Evolutionary conservation across 192 early-diverging fungal genomes (phyloP).

Genomic region (Gonapodya prolifera): DNA sequence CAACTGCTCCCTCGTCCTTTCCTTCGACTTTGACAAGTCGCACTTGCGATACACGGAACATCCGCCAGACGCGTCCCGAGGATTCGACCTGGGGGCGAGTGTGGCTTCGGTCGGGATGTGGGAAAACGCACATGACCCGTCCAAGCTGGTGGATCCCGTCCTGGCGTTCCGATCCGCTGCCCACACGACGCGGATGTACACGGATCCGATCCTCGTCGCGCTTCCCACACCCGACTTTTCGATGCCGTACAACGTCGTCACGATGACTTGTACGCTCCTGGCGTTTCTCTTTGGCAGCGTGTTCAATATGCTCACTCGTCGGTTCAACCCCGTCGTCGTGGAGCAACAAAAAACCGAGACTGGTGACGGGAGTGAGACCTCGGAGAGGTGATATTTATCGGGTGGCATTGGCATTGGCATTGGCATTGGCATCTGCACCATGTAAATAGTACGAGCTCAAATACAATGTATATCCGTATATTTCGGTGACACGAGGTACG

Average conservation of each 20-base stretch:
- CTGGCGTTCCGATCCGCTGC: neutral
- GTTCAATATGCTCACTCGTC: slow-evolving; percentile 53
- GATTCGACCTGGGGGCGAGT: slow-evolving; percentile 68
- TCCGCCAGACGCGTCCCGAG: slow-evolving; percentile 89
- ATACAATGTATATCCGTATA: too few species aligned
- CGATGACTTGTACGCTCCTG: slow-evolving; percentile 88
- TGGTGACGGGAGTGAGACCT: neutral
- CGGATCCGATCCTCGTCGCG: slow-evolving; percentile 72
- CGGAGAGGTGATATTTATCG: neutral
- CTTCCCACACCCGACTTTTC: slow-evolving; percentile 95
- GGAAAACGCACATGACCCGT: neutral
- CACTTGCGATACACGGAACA: slow-evolving; percentile 94
- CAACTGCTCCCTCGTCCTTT: slow-evolving; percentile 48
- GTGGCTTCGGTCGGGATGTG: slow-evolving; percentile 9
- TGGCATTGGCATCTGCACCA: too few species aligned
- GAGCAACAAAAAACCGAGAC: neutral
- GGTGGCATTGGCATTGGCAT: neutral
- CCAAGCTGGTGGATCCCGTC: slow-evolving; percentile 4
- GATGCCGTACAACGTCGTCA: slow-evolving; percentile 99
- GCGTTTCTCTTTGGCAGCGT: slow-evolving; percentile 92
- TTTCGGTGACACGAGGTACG: too few species aligned
- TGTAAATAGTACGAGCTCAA: too few species aligned
- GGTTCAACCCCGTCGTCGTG: neutral
- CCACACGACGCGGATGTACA: slow-evolving; percentile 42
- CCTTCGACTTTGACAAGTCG: slow-evolving; percentile 77